phyloP scores from a whole-genome alignment of 805 yeast genomes.

The Teunomyces atbi region DNA sequence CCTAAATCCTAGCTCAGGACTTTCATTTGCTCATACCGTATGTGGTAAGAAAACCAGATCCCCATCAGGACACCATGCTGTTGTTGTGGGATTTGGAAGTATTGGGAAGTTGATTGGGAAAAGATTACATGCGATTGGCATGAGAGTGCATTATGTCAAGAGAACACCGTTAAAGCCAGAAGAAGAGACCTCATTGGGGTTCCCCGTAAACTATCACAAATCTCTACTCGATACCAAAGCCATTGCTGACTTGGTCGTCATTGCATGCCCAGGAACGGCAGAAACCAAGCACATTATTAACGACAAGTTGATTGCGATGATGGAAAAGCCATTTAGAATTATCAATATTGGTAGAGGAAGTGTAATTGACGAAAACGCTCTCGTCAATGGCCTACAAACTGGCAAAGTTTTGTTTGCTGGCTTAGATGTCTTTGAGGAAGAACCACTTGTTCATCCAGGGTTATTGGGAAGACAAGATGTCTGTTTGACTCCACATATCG shows the following conservation, averaged over 20 bases:
- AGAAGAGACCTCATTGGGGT: slow-evolving; percentile 16
- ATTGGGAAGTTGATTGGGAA: slow-evolving; percentile 23
- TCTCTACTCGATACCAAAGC: slow-evolving; percentile 14
- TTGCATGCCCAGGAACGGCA: slow-evolving; percentile 26
- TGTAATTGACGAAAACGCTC: slow-evolving; percentile 23
- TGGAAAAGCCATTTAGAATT: slow-evolving; percentile 19
- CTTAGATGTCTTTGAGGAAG: slow-evolving; percentile 26
- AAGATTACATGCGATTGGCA: slow-evolving; percentile 21
- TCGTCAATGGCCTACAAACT: slow-evolving; percentile 21
- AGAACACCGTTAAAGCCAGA: slow-evolving; percentile 12
- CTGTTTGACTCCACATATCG: slow-evolving; percentile 25
- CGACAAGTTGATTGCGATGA: slow-evolving; percentile 11
- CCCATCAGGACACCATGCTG: slow-evolving; percentile 24
- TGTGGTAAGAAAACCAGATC: slow-evolving; percentile 14
- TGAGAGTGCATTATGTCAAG: slow-evolving; percentile 27
- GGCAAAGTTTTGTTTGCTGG: slow-evolving; percentile 27
- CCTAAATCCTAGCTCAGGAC: not conserved
- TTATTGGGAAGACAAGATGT: slow-evolving; percentile 23
- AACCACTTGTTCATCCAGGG: slow-evolving; percentile 20
- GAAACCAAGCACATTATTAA: slow-evolving; percentile 20
- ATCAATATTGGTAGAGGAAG: slow-evolving; percentile 27
- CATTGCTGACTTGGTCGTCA: slow-evolving; percentile 25
- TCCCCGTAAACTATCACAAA: slow-evolving; percentile 18
- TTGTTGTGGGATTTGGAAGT: slow-evolving; percentile 26
- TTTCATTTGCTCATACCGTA: slow-evolving; percentile 27